Evolutionary conservation across 2,329 filamentous ascomycete species (phyloP).

Genomic region (Colletotrichum sp.): DNA sequence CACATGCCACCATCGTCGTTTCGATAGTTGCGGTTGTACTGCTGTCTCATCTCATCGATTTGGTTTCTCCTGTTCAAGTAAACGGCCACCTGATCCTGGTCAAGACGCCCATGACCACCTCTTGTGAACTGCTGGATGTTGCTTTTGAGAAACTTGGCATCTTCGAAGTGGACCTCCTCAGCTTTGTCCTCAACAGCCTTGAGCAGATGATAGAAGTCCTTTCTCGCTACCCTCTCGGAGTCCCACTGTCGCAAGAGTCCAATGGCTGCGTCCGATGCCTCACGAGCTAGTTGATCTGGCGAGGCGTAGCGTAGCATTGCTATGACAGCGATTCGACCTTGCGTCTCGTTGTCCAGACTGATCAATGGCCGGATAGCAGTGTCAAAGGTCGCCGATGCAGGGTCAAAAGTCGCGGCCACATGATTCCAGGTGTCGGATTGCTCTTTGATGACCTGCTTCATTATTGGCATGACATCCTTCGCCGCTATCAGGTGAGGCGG

Average conservation of each 20-base stretch:
- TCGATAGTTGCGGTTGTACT: not conserved
- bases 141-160: not conserved
- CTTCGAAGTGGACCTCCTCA: not conserved
- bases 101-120: not conserved
- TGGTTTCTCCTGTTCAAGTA: not conserved
- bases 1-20: rapidly evolving
- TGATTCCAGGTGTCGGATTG: not conserved
- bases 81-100: not conserved
- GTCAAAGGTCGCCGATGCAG: not conserved
- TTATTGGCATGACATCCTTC: not conserved
- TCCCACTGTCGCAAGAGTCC: not conserved
- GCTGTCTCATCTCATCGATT: not conserved
- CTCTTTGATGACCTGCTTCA: not conserved
- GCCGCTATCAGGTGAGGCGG: not conserved
- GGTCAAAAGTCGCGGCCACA: not conserved
- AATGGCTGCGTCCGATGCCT: not conserved
- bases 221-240: not conserved
- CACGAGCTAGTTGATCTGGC: not conserved
- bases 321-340: not conserved
- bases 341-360: not conserved
- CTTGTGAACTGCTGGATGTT: not conserved
- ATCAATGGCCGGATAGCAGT: not conserved
- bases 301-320: not conserved
- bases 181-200: rapidly evolving
- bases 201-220: not conserved